Conservation (phyloP, 345 rosid species). For the Citropsis articulata region DNA sequence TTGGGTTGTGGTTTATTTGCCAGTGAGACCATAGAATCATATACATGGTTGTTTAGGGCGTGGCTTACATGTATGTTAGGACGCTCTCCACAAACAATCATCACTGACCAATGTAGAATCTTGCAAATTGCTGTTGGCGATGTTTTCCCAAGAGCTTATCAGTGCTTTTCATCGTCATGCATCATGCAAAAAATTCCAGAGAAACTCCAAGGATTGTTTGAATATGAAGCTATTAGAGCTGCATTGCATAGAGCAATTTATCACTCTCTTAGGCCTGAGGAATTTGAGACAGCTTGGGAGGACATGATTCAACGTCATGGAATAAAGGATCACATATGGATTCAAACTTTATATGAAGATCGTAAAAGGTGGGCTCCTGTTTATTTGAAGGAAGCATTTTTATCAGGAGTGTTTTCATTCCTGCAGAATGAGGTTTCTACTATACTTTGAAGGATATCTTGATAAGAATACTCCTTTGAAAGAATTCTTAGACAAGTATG, state of each 20-base stretch:
- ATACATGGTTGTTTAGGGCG: slow-evolving; percentile 54
- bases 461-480: slow-evolving; percentile 38
- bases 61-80: slow-evolving; percentile 61
- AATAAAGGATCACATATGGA: slow-evolving; percentile 41
- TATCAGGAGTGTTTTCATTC: slow-evolving; percentile 41
- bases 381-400: slow-evolving; percentile 42
- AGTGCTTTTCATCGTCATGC: slow-evolving; percentile 31
- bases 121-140: slow-evolving; percentile 43
- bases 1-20: slow-evolving; percentile 54
- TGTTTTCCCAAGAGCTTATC: slow-evolving; percentile 56
- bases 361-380: slow-evolving; percentile 43
- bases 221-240: slow-evolving; percentile 33
- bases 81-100: slow-evolving; percentile 45
- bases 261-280: slow-evolving; percentile 35
- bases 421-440: slow-evolving; percentile 33
- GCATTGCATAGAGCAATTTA: slow-evolving; percentile 24
- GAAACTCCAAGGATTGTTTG: slow-evolving; percentile 30
- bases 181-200: slow-evolving; percentile 41
- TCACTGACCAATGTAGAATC: slow-evolving; percentile 35
- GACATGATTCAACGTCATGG: slow-evolving; percentile 35
- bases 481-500: slow-evolving; percentile 45
- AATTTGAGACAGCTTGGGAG: slow-evolving; percentile 52
- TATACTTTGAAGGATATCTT: slow-evolving; percentile 38
- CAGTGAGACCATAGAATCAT: slow-evolving; percentile 41
- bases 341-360: slow-evolving; percentile 43